Evolutionary conservation across 2,329 filamentous ascomycete genomes (phyloP).

Genomic region (Phaeosphaeria sp.): DNA sequence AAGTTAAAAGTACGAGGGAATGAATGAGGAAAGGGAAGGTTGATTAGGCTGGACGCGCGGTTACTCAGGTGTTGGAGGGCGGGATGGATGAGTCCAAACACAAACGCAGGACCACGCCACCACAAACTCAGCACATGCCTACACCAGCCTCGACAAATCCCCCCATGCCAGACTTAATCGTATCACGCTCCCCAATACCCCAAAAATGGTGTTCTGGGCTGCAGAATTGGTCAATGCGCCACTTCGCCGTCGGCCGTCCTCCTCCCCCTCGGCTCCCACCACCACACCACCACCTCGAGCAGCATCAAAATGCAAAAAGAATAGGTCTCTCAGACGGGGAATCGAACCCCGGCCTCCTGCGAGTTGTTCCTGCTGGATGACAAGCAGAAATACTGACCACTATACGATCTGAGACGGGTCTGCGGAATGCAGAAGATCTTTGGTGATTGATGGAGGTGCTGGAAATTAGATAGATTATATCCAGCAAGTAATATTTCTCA

Average conservation of each 20-base stretch:
- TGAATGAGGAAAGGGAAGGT: no score
- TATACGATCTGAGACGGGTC: slow-evolving; percentile 9
- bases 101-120: no score
- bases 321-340: slow-evolving; percentile 5
- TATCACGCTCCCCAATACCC: no score
- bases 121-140: no score
- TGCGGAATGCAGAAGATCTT: neutral
- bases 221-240: neutral
- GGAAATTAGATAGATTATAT: neutral
- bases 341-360: slow-evolving; percentile 14
- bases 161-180: no score
- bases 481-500: no score
- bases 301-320: neutral
- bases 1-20: no score
- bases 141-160: no score
- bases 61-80: no score
- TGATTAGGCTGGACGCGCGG: no score
- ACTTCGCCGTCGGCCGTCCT: neutral
- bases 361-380: slow-evolving; percentile 4
- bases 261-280: neutral
- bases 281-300: neutral
- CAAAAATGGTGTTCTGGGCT: no score
- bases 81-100: no score
- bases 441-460: neutral
- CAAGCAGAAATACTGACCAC: slow-evolving; percentile 13